Evolutionary conservation across 2,329 filamentous ascomycete species (phyloP), one percentile per base, ranked within the genome.

Genomic region (Paraphaeosphaeria sporulosa): DNA sequence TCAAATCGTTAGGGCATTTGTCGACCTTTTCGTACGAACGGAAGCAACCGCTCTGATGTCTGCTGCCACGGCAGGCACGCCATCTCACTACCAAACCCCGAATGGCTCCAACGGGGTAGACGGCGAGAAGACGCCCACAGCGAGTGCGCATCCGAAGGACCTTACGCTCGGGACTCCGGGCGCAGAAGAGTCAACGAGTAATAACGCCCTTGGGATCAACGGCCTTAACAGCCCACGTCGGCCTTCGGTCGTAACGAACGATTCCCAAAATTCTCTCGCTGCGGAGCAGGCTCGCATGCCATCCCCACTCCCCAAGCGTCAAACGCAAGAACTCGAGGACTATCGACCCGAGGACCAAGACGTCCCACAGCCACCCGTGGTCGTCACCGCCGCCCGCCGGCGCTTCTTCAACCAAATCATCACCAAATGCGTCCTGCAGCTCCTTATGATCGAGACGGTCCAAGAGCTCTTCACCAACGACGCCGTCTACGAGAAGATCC

Each of bases 401-500:
- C 90, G 94, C 55, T 97, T 97, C 83, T 99, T 99, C 85, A 99
- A 99, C 81, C 92, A 94, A 68, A 99, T 99, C 78, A 99, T 99
- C 78, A 97, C 94, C 15, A 94, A 96, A 67, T 99, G 95, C 76
- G 96, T 99, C 4, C 84, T 99, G 9, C 96, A 99, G 78, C 87
- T 99, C 2, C 88, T 99, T 65, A 99, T 99, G 93, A 99, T 99
- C 70, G 96, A 99, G 78, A 99, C 96, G 0, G 96, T 99, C 44
- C 96, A 96, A 72, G 96, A 99, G 78, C 88, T 99, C 51, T 99
- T 99, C 82, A 96, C 93, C 69, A 99, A 98, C 78, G 94, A 98
- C 74, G 88, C 91, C 1, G 96, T 99, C 17, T 99, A 99, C 76
- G 85, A 89, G 6, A 89, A 96, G 75, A 99, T 99, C 42, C 96